These are phyloP conservation scores for Schizophyllum amplum DNA, from an alignment of 1,284 basidiomycete species.

Conservation along the genomic window DNA sequence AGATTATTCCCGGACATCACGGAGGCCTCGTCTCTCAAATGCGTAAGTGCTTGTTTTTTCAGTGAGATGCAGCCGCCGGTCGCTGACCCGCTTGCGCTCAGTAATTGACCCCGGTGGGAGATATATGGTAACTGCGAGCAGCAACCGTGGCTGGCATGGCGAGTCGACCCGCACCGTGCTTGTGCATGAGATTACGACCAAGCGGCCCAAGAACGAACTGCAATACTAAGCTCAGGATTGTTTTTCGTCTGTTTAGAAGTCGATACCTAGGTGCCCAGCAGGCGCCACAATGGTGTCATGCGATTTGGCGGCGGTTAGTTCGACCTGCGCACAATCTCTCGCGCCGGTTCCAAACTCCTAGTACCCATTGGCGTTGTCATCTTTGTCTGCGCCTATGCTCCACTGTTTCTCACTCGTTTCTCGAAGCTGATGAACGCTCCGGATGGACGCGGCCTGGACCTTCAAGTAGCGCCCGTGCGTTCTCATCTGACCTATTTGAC, in stretches of 20 bases:
- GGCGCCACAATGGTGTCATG: no score
- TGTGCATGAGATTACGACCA: constrained; percentile 72
- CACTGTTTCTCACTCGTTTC: not conserved
- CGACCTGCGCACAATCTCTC: no score
- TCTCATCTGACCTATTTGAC: no score
- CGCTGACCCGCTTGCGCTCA: constrained; percentile 25
- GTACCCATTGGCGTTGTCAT: not conserved
- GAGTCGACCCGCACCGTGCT: constrained; percentile 85
- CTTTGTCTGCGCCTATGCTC: not conserved
- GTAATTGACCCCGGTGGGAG: constrained; percentile 82
- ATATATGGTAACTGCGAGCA: constrained; percentile 88
- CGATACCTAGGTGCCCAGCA: not conserved
- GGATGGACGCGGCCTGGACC: not conserved
- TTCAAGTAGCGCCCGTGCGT: not conserved
- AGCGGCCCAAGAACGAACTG: not conserved
- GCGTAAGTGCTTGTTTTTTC: constrained; percentile 41
- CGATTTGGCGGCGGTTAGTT: no score
- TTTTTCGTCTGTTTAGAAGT: no score
- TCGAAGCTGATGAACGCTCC: not conserved
- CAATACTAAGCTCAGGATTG: no score
- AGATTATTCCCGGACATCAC: constrained; percentile 95
- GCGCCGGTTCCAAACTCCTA: no score
- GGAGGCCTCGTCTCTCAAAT: constrained; percentile 89
- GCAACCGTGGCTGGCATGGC: constrained; percentile 92
- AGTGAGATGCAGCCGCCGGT: not conserved